A percentile compares a stretch with the other conserved stretches of the same genome.
These are phyloP conservation scores for Rubroshorea leprosula DNA, from an alignment of 345 rosid species.

Conservation along the genomic window DNA sequence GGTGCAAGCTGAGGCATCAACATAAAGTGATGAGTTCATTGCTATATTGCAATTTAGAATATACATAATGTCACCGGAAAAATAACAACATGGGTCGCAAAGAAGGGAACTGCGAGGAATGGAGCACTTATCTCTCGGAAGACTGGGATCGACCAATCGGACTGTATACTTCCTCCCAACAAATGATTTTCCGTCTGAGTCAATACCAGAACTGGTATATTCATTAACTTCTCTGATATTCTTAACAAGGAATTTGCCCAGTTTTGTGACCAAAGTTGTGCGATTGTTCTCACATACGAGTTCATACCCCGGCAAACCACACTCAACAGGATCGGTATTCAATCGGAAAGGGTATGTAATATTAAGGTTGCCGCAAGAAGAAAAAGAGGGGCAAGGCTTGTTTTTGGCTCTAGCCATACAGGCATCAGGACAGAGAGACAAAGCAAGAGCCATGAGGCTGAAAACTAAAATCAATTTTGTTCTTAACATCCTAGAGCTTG, in stretches of 20 bases:
- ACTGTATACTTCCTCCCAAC: background rate
- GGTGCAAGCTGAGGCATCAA: slow-evolving; percentile 5
- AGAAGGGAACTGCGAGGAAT: background rate
- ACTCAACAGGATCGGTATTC: background rate
- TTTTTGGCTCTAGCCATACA: background rate
- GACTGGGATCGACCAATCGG: background rate
- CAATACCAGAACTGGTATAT: no score
- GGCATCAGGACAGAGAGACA: background rate
- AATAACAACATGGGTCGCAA: background rate
- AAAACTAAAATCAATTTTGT: background rate
- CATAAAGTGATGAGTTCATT: slow-evolving; percentile 3
- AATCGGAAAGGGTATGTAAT: background rate
- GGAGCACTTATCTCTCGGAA: background rate
- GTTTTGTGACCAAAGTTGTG: background rate
- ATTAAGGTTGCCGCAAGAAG: background rate
- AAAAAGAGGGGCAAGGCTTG: background rate
- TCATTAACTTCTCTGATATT: no score
- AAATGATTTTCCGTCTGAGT: no score
- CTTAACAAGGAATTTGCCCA: background rate
- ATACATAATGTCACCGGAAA: background rate
- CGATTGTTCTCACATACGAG: background rate
- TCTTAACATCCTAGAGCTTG: background rate
- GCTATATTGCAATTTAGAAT: background rate
- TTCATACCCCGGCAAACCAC: background rate
- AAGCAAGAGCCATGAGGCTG: background rate